These are phyloP conservation scores for Powellomyces hirtus DNA, from an alignment of 192 early-diverging fungal species.

Conservation along the genomic window DNA sequence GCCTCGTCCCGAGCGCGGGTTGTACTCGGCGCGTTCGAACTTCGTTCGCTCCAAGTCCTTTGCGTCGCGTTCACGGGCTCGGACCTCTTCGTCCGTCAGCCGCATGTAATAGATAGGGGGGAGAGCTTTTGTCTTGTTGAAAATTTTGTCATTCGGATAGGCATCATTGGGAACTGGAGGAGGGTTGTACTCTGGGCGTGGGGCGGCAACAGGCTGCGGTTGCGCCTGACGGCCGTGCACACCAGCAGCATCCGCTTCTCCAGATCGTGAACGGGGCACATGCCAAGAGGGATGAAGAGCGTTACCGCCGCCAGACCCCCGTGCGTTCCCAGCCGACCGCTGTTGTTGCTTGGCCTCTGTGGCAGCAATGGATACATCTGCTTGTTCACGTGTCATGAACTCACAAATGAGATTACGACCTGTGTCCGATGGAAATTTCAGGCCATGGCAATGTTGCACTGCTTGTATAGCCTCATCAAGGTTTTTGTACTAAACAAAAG, in stretches of 20 bases:
- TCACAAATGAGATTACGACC: conserved; percentile 11
- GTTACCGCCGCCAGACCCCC: background rate
- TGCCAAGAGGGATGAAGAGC: background rate
- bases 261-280: background rate
- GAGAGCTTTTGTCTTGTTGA: background rate
- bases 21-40: too few relatives aligned
- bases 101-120: conserved; percentile 14
- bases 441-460: conserved; percentile 2
- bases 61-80: background rate
- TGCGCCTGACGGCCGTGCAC: background rate
- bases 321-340: background rate
- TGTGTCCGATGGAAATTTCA: conserved; percentile 28
- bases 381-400: conserved; percentile 3
- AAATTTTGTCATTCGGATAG: background rate
- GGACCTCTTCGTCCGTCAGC: conserved; percentile 4
- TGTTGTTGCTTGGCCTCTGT: background rate
- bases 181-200: background rate
- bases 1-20: too few relatives aligned
- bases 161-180: conserved; percentile 4
- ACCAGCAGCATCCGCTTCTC: background rate
- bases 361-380: conserved; percentile 14
- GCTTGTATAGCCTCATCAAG: conserved; percentile 10
- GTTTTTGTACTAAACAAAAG: conserved; percentile 23
- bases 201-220: background rate
- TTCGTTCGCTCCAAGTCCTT: too few relatives aligned